Evolutionary conservation across 2,329 filamentous ascomycete species (phyloP), one percentile per base, ranked within the genome.

Genomic region (Diaporthe eres): DNA sequence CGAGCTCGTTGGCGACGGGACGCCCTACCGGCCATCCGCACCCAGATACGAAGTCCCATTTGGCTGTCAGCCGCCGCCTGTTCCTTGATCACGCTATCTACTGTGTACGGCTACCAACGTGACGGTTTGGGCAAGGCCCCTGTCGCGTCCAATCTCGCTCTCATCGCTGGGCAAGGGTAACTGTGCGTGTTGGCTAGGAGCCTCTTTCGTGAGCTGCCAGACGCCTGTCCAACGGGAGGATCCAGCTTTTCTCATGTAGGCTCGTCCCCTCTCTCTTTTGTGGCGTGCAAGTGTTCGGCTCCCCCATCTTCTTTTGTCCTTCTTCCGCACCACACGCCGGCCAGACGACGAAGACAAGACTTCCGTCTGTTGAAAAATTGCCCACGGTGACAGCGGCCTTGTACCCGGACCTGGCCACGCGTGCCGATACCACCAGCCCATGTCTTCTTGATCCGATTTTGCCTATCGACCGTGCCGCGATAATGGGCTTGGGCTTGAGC

Each of bases 21-120:
- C 31, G 47, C n/a, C 34, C 28, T 55, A 42, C 34, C 47, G 63
- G 4, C 44, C 28, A 39, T 22, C 34, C 34, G 13, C 47, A 39
- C 49, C n/a, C 31, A 68, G 47, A 68, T 70, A 70, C 65, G 65
- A 70, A 70, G 65, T 70, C 49, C n/a, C 37, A 42, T 70, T 42
- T 55, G 47, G 49, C 65, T 42, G 65, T 55, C 65, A 55, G 65
- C 39, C 65, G 65, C 65, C 22, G 49, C 65, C 34, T 15, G 65
- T 53, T 70, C 65, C 34, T 42, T 55, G 49, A n/a, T 42, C 49
- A n/a, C 65, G 49, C 65, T 55, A 55, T 49, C 65, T 55, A 55
- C 65, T 34, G 25, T 17, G 25, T 31, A 19, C 13, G 15, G 49
- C 34, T 65, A n/a, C 65, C 65, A 70, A 70, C 34, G 13, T 55